Evolutionary conservation across 345 rosid species (phyloP), one percentile per base, ranked within the genome.

Genomic region (Bruguiera sexangula): DNA sequence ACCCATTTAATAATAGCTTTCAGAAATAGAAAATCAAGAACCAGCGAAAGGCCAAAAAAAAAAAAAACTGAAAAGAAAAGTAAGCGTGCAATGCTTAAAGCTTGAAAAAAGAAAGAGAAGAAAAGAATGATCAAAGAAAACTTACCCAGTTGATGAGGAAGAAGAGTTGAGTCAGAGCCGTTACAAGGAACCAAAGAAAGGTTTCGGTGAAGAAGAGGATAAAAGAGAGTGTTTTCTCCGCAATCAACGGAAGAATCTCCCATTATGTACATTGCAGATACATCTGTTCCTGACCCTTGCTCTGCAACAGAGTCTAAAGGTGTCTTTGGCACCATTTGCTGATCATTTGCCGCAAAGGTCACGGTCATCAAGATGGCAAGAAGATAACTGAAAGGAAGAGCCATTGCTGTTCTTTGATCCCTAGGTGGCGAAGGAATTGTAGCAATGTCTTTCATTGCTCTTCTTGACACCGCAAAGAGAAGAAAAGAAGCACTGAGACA

Each of bases 181-280:
- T 82, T 69, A 62, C 93, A 88, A 21, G 93, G 93, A 60, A 77
- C 65, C 74, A 88, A 73, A 48, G 93, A 86, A 21, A 83, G 80
- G 43, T 80, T 73, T 37, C 69, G 65, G 58, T 85, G 93, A 66
- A 86, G 72, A 9, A 80, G 54, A 43, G 90, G 83, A 69, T 88
- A 84, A 36, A 86, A 79, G 30, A 82, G 83, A 19, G 78, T 73
- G 77, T 86, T 88, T 27, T 76, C 81, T 50, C 90, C 90, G 59
- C 90, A 88, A 68, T 88, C 89, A 48, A 88, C 90, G 0, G 90
- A 86, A 63, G 93, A 88, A 70, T 88, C 93, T 1, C 93, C 93
- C 79, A 88, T 66, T 22, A 88, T 71, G 78, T 67, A 77, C 69
- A 88, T 69, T 4, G 93, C 87, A 0, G 88, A 72, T 2, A 75